Evolutionary conservation across 495 filamentous ascomycete genomes (phyloP).

Genomic region (Thozetella sp.): DNA sequence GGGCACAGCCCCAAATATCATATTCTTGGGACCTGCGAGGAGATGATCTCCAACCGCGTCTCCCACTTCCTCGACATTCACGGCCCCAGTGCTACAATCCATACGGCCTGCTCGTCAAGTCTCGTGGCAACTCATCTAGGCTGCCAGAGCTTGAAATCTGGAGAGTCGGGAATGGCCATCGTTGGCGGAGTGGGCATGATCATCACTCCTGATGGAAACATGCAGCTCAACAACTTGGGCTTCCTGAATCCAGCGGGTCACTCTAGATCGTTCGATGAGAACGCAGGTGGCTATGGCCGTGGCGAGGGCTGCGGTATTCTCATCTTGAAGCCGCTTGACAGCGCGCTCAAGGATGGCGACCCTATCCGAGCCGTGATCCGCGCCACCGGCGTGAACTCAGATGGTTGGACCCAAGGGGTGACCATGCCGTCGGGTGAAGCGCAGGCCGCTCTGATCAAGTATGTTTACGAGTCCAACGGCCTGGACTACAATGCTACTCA

Average conservation of each 20-base stretch:
- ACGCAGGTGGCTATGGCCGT: conserved; percentile 67
- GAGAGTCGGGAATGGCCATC: conserved; percentile 39
- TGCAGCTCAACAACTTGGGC: conserved; percentile 31
- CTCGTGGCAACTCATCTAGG: conserved; percentile 55
- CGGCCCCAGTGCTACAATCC: conserved; percentile 59
- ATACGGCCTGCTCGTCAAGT: conserved; percentile 62
- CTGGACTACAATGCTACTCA: conserved; percentile 40
- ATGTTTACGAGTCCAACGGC: conserved; percentile 43
- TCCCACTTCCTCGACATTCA: conserved; percentile 60
- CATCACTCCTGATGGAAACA: conserved; percentile 31
- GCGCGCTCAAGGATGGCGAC: conserved; percentile 54
- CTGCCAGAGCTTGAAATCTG: neutral
- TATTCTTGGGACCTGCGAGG: conserved; percentile 45
- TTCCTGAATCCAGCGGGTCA: conserved; percentile 34
- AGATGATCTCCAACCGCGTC: conserved; percentile 55
- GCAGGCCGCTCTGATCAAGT: conserved; percentile 54
- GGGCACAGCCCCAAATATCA: conserved; percentile 22
- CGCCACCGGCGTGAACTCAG: conserved; percentile 57
- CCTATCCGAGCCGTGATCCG: conserved; percentile 65
- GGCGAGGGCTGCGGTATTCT: conserved; percentile 58
- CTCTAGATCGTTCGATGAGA: conserved; percentile 45
- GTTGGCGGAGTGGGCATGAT: conserved; percentile 43
- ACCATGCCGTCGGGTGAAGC: conserved; percentile 56
- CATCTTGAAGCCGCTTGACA: conserved; percentile 59
- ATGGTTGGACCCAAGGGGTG: conserved; percentile 57